phyloP scores from a whole-genome alignment of 495 filamentous ascomycete species.

The Talaromyces thailandensis region DNA sequence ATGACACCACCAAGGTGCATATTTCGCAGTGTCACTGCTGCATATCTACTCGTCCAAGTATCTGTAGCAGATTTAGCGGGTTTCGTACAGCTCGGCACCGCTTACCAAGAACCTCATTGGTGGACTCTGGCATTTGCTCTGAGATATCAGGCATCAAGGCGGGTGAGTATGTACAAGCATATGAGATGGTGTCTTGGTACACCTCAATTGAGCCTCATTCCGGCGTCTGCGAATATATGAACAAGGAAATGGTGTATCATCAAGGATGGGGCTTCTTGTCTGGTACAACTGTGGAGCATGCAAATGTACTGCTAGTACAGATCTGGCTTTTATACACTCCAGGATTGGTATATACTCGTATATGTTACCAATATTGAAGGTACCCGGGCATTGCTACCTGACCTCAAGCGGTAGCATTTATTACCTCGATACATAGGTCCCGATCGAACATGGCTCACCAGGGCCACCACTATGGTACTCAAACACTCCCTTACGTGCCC shows the following conservation, averaged over 20 bases:
- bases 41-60: background rate
- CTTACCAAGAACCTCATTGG: background rate
- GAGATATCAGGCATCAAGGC: background rate
- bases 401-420: constrained; percentile 3
- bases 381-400: background rate
- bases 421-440: background rate
- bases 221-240: background rate
- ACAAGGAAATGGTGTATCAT: background rate
- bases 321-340: background rate
- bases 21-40: background rate
- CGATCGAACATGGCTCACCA: background rate
- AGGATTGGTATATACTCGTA: constrained; percentile 14
- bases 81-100: background rate
- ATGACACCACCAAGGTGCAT: background rate
- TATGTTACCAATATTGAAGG: constrained; percentile 6
- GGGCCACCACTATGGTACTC: background rate
- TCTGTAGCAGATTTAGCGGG: background rate
- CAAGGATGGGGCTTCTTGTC: background rate
- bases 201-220: background rate
- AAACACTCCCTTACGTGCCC: background rate
- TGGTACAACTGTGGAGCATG: background rate
- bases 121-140: background rate
- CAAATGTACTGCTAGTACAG: background rate
- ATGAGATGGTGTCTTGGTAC: background rate
- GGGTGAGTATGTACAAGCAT: background rate